phyloP scores from a whole-genome alignment of 2,329 filamentous ascomycete species.

The Madurella mycetomatis region DNA sequence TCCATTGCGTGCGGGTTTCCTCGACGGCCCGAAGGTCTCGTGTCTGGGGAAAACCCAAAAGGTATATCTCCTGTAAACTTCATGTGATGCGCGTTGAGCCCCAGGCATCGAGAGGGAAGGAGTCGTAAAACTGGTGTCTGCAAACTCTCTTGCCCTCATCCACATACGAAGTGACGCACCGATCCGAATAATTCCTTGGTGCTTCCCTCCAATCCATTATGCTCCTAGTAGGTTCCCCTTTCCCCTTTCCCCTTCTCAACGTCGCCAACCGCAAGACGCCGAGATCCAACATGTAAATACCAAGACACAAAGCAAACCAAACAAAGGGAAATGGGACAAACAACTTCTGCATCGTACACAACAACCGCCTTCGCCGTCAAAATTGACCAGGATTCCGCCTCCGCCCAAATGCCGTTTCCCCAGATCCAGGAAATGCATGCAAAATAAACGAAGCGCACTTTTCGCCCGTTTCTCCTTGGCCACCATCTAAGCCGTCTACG shows the following conservation, averaged over 20 bases:
- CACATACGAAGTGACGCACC: slow-evolving; percentile 3
- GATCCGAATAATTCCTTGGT: slow-evolving; percentile 15
- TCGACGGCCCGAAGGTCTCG: neutral
- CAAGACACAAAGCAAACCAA: slow-evolving; percentile 10
- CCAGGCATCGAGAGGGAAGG: neutral
- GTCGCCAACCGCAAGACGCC: slow-evolving; percentile 10
- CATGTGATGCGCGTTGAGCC: neutral
- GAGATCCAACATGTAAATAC: slow-evolving; percentile 13
- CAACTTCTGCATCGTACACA: slow-evolving; percentile 24
- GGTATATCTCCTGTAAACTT: neutral
- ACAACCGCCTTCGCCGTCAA: slow-evolving; percentile 19
- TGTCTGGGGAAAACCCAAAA: neutral
- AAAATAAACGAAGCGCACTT: slow-evolving; percentile 21
- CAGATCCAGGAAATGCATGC: slow-evolving; percentile 25
- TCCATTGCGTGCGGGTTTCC: neutral
- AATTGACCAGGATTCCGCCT: slow-evolving; percentile 20
- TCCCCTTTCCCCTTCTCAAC: slow-evolving; percentile 15
- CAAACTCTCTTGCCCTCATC: slow-evolving; percentile 11
- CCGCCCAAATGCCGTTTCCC: slow-evolving; percentile 21
- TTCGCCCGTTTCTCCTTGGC: slow-evolving; percentile 21
- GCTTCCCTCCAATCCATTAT: slow-evolving; percentile 22
- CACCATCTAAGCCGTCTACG: slow-evolving; percentile 22
- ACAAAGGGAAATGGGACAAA: slow-evolving; percentile 8
- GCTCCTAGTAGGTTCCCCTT: slow-evolving; percentile 18
- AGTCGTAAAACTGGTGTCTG: slow-evolving; percentile 2